Evolutionary conservation across 108 stramenopile genomes (phyloP).

Genomic region (Aurantiochytrium sp.): DNA sequence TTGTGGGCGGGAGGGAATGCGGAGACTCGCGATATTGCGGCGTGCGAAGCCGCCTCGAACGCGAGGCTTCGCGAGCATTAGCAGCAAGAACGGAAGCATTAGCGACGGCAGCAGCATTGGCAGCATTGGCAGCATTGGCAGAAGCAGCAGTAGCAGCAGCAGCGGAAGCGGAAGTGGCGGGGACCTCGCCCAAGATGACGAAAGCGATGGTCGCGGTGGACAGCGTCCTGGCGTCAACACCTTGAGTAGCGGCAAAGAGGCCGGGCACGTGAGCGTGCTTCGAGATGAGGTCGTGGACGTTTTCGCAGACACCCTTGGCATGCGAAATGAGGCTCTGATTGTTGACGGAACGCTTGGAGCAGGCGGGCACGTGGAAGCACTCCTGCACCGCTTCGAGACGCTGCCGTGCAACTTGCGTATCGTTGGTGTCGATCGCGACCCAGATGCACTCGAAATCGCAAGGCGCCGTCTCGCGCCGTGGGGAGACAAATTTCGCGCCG

Average conservation of each 20-base stretch:
- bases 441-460: slow-evolving; percentile 10
- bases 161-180: too few relatives aligned
- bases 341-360: slow-evolving; percentile 30
- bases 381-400: neutral
- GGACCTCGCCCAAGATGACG: too few relatives aligned
- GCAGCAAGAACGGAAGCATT: too few relatives aligned
- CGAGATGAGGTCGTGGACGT: neutral
- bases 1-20: too few relatives aligned
- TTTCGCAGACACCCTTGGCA: neutral
- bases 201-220: too few relatives aligned
- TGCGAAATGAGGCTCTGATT: neutral
- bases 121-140: too few relatives aligned
- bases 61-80: too few relatives aligned
- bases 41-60: too few relatives aligned
- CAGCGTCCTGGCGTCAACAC: too few relatives aligned
- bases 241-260: neutral
- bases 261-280: neutral
- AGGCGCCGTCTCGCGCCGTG: neutral
- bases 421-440: slow-evolving; percentile 23
- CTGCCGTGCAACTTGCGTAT: neutral
- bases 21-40: too few relatives aligned
- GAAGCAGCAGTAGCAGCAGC: too few relatives aligned
- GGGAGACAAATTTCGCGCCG: neutral
- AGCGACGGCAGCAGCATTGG: too few relatives aligned
- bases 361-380: slow-evolving; percentile 23